Evolutionary conservation across 148 eudicot species (phyloP), one percentile per base, ranked within the genome.

Genomic region (Dysphania ambrosioides): DNA sequence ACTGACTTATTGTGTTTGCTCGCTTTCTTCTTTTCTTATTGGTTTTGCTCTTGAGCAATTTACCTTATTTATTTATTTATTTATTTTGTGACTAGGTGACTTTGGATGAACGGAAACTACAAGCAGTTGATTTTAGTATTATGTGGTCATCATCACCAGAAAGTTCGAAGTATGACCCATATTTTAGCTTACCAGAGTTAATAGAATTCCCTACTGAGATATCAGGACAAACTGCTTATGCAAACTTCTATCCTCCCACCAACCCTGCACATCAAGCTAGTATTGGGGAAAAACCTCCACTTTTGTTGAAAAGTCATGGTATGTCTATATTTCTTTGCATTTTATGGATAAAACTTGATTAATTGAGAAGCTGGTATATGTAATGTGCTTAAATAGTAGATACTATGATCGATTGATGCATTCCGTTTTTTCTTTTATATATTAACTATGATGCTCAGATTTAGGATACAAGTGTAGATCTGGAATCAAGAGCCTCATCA

Each of bases 301-400:
- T 94, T 44, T 77, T 94, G 80, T 68, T 94, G 83, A 83, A 83
- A 85, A 90, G 98, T 74, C 98, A 94, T 76, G 98, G 98, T 91
- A 85, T 34, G 75, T 55, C 29, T 32, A 66, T 12, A 36, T 66
- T 42, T 12, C 56, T 72, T 27, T 70, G 55, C 26, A 1, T 47
- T 5, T 42, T 4, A 29, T 60, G 19, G 32, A 34, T 56, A n/a
- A 38, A 38, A 72, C 9, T n/a, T n/a, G n/a, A n/a, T n/a, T n/a
- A n/a, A n/a, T n/a, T n/a, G n/a, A n/a, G 6, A 4, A 53, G 49
- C 23, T n/a, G 24, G 24, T 21, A n/a, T 19, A 53, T 21, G 24
- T 27, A 49, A 44, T 49, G 18, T 23, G 66, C 35, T 62, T 67
- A 19, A 26, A 8, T 3, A 38, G 4, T 3, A 3, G 42, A 49